Base-by-base conservation (phyloP, 192 early-diverging fungal genomes). In the Entrophospora sp. region DNA sequence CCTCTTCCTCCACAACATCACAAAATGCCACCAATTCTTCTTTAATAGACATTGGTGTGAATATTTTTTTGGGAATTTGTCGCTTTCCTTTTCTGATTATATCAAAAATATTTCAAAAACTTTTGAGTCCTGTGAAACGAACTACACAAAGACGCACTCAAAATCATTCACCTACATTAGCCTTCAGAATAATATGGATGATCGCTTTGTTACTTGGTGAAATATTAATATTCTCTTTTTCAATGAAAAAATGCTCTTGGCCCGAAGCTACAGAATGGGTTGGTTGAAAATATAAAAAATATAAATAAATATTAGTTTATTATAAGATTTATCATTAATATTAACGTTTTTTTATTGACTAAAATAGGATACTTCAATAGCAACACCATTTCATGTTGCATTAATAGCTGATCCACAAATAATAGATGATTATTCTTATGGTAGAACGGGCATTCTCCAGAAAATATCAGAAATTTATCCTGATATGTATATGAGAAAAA, bases 321-420 rank as follows among this genome's bases (percentile, higher is more conserved):
- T n/a, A n/a, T n/a, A n/a, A 24, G 3, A 16, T 2, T 59, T 24
- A 22, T 13, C n/a, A 35, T 18, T 20, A 12, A 6, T 28, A 22
- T 55, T n/a, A 10, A 32, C 7, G 10, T 42, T 36, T 35, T 8
- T 34, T 32, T 28, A 53, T 37, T 27, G 18, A 37, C 13, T 24
- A 20, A 28, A 18, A 38, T 66, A 66, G 64, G 20, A 66, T 42
- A 66, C 36, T 14, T 24, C 48, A 40, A n/a, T 16, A 16, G 14
- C 25, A 16, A 13, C 40, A 13, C 64, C 64, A 42, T 40, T 36
- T 42, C 49, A 34, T 36, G 66, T 93, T 18, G 84, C 85, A 12
- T 65, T 98, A 8, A 76, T 98, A 40, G 88, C 89, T 0, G 95
- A 98, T 73, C 93, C 95, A 37, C 95, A 98, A 68, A 81, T 98